phyloP scores from a whole-genome alignment of 768 basidiomycete genomes.

The Boletus vinaceobasis region DNA sequence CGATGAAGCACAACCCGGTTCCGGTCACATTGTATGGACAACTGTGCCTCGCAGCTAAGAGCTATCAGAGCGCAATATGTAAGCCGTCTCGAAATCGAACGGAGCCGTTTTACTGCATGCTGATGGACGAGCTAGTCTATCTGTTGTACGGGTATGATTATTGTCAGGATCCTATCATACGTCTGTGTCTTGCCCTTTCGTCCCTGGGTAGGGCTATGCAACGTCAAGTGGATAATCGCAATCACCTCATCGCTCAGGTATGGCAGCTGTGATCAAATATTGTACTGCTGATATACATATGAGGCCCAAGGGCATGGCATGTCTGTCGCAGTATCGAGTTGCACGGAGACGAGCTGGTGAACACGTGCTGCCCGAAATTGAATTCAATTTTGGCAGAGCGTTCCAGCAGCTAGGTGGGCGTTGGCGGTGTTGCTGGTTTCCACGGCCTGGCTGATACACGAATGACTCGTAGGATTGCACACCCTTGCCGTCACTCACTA shows the following conservation, averaged over 20 bases:
- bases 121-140: conserved; percentile 27
- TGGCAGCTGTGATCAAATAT: not conserved
- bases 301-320: conserved; percentile 70
- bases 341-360: conserved; percentile 44
- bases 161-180: conserved; percentile 80
- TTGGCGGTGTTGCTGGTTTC: not conserved
- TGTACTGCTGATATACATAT: not conserved
- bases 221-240: conserved; percentile 89
- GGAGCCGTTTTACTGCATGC: not conserved
- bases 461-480: conserved; percentile 75
- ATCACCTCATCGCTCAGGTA: conserved; percentile 60
- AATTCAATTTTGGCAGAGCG: conserved; percentile 87
- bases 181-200: conserved; percentile 75
- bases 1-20: conserved; percentile 55
- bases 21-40: conserved; percentile 76
- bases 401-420: conserved; percentile 1
- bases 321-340: conserved; percentile 73
- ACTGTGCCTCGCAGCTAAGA: conserved; percentile 74
- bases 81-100: conserved; percentile 28
- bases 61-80: conserved; percentile 91
- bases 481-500: conserved; percentile 85
- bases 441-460: not conserved
- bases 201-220: conserved; percentile 91
- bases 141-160: conserved; percentile 83
- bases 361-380: conserved; percentile 63